Conservation (phyloP, 73 alveolate genomes). For the Tetrahymena borealis region DNA sequence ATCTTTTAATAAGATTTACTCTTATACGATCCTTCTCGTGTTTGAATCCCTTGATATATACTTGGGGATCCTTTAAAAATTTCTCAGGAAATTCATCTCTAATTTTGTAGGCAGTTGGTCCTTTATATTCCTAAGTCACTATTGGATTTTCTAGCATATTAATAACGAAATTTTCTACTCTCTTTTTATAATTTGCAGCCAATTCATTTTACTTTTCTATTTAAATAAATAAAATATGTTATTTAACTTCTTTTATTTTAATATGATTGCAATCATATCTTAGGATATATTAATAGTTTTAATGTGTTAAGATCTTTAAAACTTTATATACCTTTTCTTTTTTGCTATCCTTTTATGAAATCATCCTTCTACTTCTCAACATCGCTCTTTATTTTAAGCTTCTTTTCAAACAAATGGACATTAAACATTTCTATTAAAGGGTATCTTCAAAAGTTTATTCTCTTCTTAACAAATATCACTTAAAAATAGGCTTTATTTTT, state of each 20-base stretch:
- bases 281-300: too few relatives aligned
- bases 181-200: slow-evolving; percentile 23
- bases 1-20: too few relatives aligned
- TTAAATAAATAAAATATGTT: too few relatives aligned
- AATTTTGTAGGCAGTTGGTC: slow-evolving; percentile 9
- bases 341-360: neutral
- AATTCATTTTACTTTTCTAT: slow-evolving; percentile 11
- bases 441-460: too few relatives aligned
- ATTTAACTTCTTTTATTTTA: too few relatives aligned
- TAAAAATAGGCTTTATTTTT: too few relatives aligned
- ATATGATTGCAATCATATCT: too few relatives aligned
- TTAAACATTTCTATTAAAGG: neutral
- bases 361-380: neutral
- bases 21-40: slow-evolving; percentile 35
- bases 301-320: too few relatives aligned
- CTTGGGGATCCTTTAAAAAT: slow-evolving; percentile 24
- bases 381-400: neutral
- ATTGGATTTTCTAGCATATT: slow-evolving; percentile 39
- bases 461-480: too few relatives aligned
- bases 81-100: slow-evolving; percentile 34
- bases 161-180: slow-evolving; percentile 34
- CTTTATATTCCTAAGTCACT: slow-evolving; percentile 21
- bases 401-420: neutral
- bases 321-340: neutral
- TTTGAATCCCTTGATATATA: slow-evolving; percentile 35